These are phyloP conservation scores for Fusarium mundagurra DNA, from an alignment of 2,329 filamentous ascomycete genomes.

Conservation along the genomic window DNA sequence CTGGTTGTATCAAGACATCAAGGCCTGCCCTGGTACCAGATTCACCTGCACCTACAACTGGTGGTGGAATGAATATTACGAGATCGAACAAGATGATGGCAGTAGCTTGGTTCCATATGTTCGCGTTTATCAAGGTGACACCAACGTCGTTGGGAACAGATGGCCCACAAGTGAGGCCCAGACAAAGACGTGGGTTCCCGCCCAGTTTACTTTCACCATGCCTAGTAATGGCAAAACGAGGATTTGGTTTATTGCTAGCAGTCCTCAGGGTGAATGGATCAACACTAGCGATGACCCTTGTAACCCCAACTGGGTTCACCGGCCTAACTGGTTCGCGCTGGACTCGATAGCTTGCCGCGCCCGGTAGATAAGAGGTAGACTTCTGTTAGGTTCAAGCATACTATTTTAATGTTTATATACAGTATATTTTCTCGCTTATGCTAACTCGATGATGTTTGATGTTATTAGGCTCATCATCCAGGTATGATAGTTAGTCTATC, in stretches of 20 bases:
- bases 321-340: background rate
- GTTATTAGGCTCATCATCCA: fast-evolving
- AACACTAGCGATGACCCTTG: background rate
- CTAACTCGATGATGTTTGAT: too few relatives aligned
- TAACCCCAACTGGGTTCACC: background rate
- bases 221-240: background rate
- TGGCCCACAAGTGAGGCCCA: background rate
- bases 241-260: constrained; percentile 15
- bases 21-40: background rate
- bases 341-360: background rate
- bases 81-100: fast-evolving
- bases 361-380: fast-evolving
- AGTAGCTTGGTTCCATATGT: background rate
- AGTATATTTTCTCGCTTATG: too few relatives aligned
- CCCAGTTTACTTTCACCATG: background rate
- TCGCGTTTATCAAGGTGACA: background rate
- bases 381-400: background rate
- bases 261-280: constrained; percentile 2
- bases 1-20: background rate
- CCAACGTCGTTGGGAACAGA: background rate
- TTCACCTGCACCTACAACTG: background rate
- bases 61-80: constrained; percentile 13
- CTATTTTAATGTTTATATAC: background rate
- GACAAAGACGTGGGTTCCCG: background rate
- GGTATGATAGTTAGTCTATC: background rate